A percentile compares a stretch with the other conserved stretches of the same genome.
These are phyloP conservation scores for Dryadomyces sulphureus DNA, from an alignment of 2,329 filamentous ascomycete genomes.

Conservation along the genomic window DNA sequence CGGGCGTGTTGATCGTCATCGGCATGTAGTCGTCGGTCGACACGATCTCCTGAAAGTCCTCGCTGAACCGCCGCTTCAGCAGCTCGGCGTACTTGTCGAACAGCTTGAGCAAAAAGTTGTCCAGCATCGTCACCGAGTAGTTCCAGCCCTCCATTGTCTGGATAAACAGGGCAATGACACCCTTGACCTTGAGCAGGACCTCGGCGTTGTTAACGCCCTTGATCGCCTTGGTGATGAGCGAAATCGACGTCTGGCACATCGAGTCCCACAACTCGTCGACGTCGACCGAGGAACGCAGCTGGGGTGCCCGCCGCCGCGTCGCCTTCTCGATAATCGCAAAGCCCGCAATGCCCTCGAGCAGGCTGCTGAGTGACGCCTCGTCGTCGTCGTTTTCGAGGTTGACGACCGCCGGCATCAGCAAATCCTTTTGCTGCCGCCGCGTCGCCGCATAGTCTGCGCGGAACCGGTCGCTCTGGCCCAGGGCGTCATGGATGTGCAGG, in stretches of 20 bases:
- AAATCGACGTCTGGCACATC: constrained; percentile 81
- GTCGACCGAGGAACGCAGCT: constrained; percentile 69
- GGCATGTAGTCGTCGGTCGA: constrained; percentile 99
- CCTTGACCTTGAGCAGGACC: constrained; percentile 85
- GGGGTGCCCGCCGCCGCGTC: constrained; percentile 75
- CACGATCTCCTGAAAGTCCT: constrained; percentile 84
- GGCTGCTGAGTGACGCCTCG: constrained; percentile 69
- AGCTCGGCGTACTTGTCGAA: constrained; percentile 92
- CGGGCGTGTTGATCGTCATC: constrained; percentile 81
- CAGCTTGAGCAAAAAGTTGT: constrained; percentile 71
- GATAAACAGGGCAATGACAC: constrained; percentile 83
- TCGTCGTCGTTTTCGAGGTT: constrained; percentile 74
- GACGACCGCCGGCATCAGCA: constrained; percentile 65
- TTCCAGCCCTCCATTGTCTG: constrained; percentile 98
- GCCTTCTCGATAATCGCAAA: constrained; percentile 95
- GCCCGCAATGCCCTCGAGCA: constrained; percentile 86
- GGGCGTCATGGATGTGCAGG: constrained; percentile 86
- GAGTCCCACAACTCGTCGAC: constrained; percentile 99
- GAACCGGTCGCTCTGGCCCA: constrained; percentile 86
- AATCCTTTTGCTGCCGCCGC: constrained; percentile 77
- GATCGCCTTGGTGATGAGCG: constrained; percentile 65
- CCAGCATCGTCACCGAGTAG: constrained; percentile 69
- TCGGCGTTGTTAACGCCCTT: constrained; percentile 76
- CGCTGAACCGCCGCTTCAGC: constrained; percentile 79
- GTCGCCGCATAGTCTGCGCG: constrained; percentile 84